Conservation (phyloP, 2,329 filamentous ascomycete genomes). For the Phoma herbarum region DNA sequence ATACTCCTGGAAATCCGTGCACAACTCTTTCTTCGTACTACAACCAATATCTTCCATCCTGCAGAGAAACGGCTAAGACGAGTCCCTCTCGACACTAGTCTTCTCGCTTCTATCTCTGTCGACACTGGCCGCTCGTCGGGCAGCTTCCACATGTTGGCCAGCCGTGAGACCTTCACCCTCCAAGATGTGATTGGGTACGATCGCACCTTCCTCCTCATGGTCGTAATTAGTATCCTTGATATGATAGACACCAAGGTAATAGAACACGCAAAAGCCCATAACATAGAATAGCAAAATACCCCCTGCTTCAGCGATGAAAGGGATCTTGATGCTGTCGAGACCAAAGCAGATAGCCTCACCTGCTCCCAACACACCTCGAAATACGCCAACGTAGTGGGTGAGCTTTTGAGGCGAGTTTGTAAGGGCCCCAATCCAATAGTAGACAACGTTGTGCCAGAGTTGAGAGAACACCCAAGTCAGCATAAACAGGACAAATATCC, state of each 20-base stretch:
- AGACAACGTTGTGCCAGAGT: constrained; percentile 1
- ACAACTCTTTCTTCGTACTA: no score
- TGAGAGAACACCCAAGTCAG: background rate
- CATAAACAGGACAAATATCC: background rate
- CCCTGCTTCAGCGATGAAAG: background rate
- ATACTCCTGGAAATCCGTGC: no score
- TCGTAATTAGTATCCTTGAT: background rate
- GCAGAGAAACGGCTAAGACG: background rate
- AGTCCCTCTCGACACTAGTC: background rate
- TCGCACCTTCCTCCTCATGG: background rate
- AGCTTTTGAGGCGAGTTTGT: background rate
- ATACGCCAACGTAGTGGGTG: background rate
- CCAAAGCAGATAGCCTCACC: background rate
- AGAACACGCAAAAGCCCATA: background rate
- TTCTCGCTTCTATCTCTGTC: background rate
- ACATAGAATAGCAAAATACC: background rate
- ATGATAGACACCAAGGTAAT: background rate
- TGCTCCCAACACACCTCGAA: background rate
- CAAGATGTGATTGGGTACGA: background rate
- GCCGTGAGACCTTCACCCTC: background rate
- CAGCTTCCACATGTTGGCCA: background rate
- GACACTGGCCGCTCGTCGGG: background rate
- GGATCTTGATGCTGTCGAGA: background rate
- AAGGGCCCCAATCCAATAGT: background rate
- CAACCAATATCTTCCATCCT: no score